Conservation (phyloP, 202 grass and related monocot genomes). For the Musa balbisiana region DNA sequence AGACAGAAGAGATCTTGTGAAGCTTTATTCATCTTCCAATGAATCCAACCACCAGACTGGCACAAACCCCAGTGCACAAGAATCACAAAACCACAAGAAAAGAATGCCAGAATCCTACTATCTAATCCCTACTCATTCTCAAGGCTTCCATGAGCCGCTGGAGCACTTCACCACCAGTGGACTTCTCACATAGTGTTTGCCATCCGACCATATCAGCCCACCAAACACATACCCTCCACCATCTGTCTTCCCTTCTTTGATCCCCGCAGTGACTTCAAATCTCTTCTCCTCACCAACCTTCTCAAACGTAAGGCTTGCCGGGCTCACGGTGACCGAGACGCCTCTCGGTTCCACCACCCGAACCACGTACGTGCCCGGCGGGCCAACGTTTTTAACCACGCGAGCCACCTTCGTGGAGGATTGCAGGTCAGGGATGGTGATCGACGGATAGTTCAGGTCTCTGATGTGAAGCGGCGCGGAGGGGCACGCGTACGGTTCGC, state of each 20-base stretch:
- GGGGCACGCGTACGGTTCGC: constrained; percentile 42
- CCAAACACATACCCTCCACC: constrained; percentile 47
- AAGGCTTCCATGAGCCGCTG: neutral
- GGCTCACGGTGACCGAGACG: constrained; percentile 36
- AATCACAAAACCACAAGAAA: neutral
- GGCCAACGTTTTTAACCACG: constrained; percentile 62
- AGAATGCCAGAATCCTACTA: neutral
- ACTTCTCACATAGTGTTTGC: constrained; percentile 48
- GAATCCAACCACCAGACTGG: neutral
- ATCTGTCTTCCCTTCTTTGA: constrained; percentile 9
- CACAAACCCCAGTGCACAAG: neutral
- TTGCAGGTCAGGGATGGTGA: constrained; percentile 40
- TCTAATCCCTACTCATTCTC: no score
- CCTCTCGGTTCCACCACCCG: constrained; percentile 37
- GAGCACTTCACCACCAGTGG: constrained; percentile 39
- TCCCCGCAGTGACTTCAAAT: constrained; percentile 38
- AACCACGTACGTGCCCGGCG: constrained; percentile 34
- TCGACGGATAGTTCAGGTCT: constrained; percentile 84
- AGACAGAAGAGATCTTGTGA: neutral
- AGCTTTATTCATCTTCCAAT: neutral
- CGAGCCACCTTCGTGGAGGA: constrained; percentile 30
- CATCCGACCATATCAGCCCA: constrained; percentile 55
- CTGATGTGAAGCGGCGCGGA: constrained; percentile 18
- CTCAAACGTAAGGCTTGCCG: constrained; percentile 27
- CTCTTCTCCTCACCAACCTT: constrained; percentile 56